Evolutionary conservation across 805 yeast species (phyloP), one percentile per base, ranked within the genome.

Genomic region (Pichia californica): DNA sequence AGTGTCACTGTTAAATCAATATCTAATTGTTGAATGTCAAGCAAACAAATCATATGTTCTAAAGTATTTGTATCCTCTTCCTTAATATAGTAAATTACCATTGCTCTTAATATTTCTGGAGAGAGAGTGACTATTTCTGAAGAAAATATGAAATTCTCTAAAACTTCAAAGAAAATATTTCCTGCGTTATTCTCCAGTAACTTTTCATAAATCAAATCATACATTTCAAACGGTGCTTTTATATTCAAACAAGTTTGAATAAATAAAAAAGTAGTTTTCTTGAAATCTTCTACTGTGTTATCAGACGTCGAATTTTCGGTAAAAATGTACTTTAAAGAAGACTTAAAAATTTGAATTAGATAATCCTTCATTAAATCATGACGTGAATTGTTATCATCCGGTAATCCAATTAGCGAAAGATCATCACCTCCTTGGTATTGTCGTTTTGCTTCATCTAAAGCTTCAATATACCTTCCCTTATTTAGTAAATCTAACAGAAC

Each of bases 1-100:
- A 85, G 62, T 11, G 68, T 69, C 13, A 88, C 69, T 0, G 95
- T 79, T 19, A 81, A 64, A 61, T 91, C 96, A 30, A 91, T 74
- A 56, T 91, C 96, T 40, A 93, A 69, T 11, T 79, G 73, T 7
- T 67, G 52, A 8, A 84, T 69, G 53, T 88, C 89, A 21, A 91
- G 57, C 2, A 77, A 63, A 52, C 95, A 83, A 10, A 89, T 67
- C 27, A 86, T 56, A 45, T 81, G 81, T 36, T 87, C 88, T 16
- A 91, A 66, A 0, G 63, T 52, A 2, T 71, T 76, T 4, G 76
- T 71, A 37, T 69, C 63, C 6, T 63, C 67, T 5, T 52, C 49
- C 0, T 59, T 44, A 1, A 71, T 66, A 49, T 76, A 79, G 41
- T 67, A 61, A 26, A 67, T 64, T 3, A 89, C 82, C 63, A 89